Base-by-base conservation (phyloP, 306 rosid genomes). In the Purshia tridentata region DNA sequence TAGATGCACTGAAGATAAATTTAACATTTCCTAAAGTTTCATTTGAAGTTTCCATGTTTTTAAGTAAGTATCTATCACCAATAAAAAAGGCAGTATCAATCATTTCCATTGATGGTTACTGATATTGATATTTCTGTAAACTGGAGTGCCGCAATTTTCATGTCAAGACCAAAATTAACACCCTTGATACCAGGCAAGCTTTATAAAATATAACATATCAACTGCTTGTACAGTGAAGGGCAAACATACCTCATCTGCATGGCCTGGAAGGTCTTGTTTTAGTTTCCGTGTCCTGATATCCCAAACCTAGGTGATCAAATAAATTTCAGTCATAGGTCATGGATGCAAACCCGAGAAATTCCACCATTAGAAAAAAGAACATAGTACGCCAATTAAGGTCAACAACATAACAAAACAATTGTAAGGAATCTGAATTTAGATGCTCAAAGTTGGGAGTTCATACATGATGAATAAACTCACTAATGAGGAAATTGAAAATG, bases 201-300 rank as follows among this genome's bases (percentile, higher is more conserved):
- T 13, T 37, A 40, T 20, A 61, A 61, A 61, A 51, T 9, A n/a
- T 15, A 69, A 52, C 49, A 69, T 4, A 40, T 52, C 35, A 11
- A 23, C 18, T 13, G 6, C 42, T 13, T 4, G 6, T 13, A 46
- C 7, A 42, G 72, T 81, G 45, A 60, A 15, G 70, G 49, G 45
- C 12, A 23, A 72, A 53, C 80, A 63, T 91, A 94, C 97, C 91
- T 89, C 96, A 70, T 91, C 97, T 0, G 91, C 90, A 78, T 94
- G 97, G 76, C 99, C 99, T 11, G 99, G 99, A 83, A 94, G 99
- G 72, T 94, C 97, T 80, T 89, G 96, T 78, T 90, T 94, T 86
- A 91, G 72, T 79, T 90, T 88, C 12, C 79, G 86, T 23, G 95
- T 84, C 68, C 90, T 83, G 76, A 91, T 77, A 89, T 94, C 99